Evolutionary conservation across 208 protist species (phyloP), one percentile per base, ranked within the genome.

Genomic region (Phytomonas sp.): DNA sequence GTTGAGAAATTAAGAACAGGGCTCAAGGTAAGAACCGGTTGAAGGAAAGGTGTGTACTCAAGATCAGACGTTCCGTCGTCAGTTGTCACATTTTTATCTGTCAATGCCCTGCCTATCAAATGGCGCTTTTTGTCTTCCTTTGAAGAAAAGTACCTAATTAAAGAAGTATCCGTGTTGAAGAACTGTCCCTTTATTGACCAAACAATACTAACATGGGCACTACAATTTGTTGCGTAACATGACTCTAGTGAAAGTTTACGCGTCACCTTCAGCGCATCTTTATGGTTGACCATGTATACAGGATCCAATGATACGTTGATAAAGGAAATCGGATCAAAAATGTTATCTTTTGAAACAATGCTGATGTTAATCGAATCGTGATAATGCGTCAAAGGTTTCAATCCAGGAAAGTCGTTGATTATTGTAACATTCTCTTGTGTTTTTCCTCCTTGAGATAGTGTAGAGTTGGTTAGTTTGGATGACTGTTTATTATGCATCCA

Each of bases 1-100:
- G 67, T 68, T 5, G 87, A 71, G 65, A 95, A 90, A 56, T 91
- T 86, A 12, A 92, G 71, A 37, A 95, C 72, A 10, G 87, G 87
- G 70, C 81, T 90, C 31, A 94, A 61, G 29, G 81, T 92, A 56
- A 94, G 69, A 31, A 68, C 56, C 23, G 84, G 87, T 65, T 87
- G 84, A 29, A 91, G 82, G 72, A 86, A 87, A 59, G 63, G 42
- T 16, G 26, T 63, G 29, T 29, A 19, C 31, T 30, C 49, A 4
- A 69, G 26, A 5, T n/a, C 4, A 6, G 45, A 59, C 59, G 31
- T 61, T 30, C 29, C 65, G 14, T 23, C 72, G 4, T 30, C 37
- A 4, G 29, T 29, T n/a, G 26, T 59, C 61, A 45, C 59, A 5
- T 63, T 49, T 4, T 69, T 69, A 14, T 45, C 67, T 26, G 30